Evolutionary conservation across 441 rosid species (phyloP), one percentile per base, ranked within the genome.

Genomic region (Arabidopsis lyrata): DNA sequence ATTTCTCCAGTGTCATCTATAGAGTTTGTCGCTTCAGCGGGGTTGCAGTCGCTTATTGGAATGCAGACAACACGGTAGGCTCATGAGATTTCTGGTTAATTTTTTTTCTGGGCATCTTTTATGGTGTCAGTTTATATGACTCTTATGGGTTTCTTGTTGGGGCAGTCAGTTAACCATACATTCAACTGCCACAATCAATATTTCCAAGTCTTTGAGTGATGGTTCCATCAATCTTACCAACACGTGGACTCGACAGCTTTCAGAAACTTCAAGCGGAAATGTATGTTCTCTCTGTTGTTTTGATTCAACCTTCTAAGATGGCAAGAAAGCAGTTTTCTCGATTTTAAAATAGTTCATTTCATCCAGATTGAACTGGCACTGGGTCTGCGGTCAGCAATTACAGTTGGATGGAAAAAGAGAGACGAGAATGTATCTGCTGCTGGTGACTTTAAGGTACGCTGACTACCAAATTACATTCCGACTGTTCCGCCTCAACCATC

Each of bases 151-250:
- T 63, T 71, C 64, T 70, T 27, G 49, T 70, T 57, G 73, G 64
- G 75, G 29, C 87, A 95, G 97, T 78, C 85, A 88, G 29, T 73
- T 93, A 42, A 90, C 99, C 44, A 77, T 71, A 72, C 97, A 95
- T 80, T 93, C 97, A 59, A 86, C 98, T 41, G 87, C 98, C 10
- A 87, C 91, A 57, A 82, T 88, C 80, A 76, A 87, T 68, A 75
- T 93, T 58, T 82, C 92, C 8, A 88, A 90, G 87, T 93, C 99
- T 76, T 79, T 91, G 78, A 81, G 65, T 66, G 93, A 95, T 83
- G 95, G 97, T 32, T 93, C 98, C 15, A 82, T 91, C 66, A 95
- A 91, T 85, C 97, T 95, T 67, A 85, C 97, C 68, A 95, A 95
- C 82, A 75, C 82, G 1, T 93, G 98, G 97, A 91, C 95, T 32